These are phyloP conservation scores for Marchantia polymorpha DNA, from an alignment of 225 moss, liverwort and hornwort species.

Conservation along the genomic window DNA sequence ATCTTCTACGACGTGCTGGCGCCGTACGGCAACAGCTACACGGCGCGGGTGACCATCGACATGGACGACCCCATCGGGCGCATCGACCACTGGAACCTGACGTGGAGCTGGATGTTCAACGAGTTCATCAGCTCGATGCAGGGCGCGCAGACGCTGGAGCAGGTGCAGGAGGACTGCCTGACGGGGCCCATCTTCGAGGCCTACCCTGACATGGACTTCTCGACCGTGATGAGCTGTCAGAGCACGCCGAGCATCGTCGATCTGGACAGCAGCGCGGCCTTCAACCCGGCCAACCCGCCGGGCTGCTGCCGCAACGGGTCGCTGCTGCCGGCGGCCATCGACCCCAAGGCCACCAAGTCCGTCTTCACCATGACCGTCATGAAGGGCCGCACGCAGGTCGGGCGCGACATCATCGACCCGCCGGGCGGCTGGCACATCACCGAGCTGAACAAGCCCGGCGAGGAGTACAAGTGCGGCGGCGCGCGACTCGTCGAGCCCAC, in stretches of 20 bases:
- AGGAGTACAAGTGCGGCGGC: conserved; percentile 44
- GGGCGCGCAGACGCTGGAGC: conserved; percentile 58
- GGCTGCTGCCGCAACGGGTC: conserved; percentile 87
- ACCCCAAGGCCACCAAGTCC: conserved; percentile 61
- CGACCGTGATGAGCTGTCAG: conserved; percentile 63
- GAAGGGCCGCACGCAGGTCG: conserved; percentile 21
- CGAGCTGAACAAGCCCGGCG: conserved; percentile 25
- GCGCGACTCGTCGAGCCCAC: conserved; percentile 54
- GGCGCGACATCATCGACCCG: conserved; percentile 43
- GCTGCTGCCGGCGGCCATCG: conserved; percentile 57
- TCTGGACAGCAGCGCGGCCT: conserved; percentile 39
- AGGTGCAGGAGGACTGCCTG: conserved; percentile 48
- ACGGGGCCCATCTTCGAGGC: conserved; percentile 47
- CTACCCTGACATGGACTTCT: conserved; percentile 42
- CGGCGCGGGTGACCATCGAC: conserved; percentile 70
- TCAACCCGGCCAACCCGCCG: conserved; percentile 40
- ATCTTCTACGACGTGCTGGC: conserved; percentile 65
- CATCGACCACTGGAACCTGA: conserved; percentile 67
- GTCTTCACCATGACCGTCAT: conserved; percentile 55
- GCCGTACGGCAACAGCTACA: conserved; percentile 45
- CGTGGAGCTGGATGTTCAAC: conserved; percentile 65
- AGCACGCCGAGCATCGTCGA: conserved; percentile 65
- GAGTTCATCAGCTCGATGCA: conserved; percentile 65
- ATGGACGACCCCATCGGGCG: conserved; percentile 48
- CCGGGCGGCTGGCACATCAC: conserved; percentile 55